Evolutionary conservation across 2,329 filamentous ascomycete genomes (phyloP), one percentile per base, ranked within the genome.

Genomic region (Sporothrix luriei): DNA sequence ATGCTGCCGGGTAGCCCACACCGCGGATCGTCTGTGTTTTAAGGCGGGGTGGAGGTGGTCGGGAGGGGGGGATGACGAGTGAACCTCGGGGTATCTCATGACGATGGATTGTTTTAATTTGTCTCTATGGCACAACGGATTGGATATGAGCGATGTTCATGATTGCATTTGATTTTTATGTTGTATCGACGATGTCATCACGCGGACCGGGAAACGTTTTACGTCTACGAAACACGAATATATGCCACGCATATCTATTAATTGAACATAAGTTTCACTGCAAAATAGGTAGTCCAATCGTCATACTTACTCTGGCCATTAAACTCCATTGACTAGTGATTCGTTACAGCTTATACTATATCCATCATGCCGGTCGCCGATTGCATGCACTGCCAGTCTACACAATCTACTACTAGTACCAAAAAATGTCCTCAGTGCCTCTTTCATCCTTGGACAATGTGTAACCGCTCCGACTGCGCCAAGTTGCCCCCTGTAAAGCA

Each of bases 1-100:
- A 51, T 65, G 62, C 26, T 65, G 43, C 61, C 61, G 1, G 61
- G 61, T 19, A 65, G 62, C 16, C 62, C 62, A 13, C 62, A 65
- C 62, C 48, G 62, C 14, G 62, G 62, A 13, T 65, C 62, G 4
- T 65, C 62, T 7, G 62, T 51, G 10, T 65, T 52, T 21, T 65
- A n/a, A 51, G 11, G 33, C 19, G n/a, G 40, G 40, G 14, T 10
- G 7, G 14, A 46, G 3, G n/a, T 5, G 4, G n/a, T n/a, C n/a
- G n/a, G n/a, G n/a, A n/a, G n/a, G n/a, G n/a, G 33, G 9, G 19
- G 2, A 11, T 7, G 29, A n/a, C 4, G 16, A 9, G 26, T 13
- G 40, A 62, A 5, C 13, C 14, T 62, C 13, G 24, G 40, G 3
- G 9, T 62, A 19, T 29, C 1, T 33, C 6, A 33, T 9, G 33